Evolutionary conservation across 257 asterid genomes (phyloP), one percentile per base, ranked within the genome.

Genomic region (Jaltomata sinuosa): DNA sequence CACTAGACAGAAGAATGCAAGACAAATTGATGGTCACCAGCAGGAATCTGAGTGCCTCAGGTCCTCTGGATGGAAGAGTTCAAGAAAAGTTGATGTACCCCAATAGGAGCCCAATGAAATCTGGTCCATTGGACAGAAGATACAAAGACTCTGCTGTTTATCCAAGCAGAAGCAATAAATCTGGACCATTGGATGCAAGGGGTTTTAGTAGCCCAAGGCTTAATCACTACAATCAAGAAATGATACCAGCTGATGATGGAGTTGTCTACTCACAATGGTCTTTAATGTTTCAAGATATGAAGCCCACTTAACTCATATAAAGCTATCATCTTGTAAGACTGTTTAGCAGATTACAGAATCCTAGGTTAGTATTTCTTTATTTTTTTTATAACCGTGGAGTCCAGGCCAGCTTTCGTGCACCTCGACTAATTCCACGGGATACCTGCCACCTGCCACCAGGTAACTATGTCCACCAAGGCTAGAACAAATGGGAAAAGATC

Each of bases 271-370:
- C 98, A 8, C 90, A 89, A 2, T 95, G 98, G 98, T 94, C 98
- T 64, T 72, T 94, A 65, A 93, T 95, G 98, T 95, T 95, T 94
- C 93, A 93, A 85, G 94, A 94, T 88, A 85, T 95, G 90, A 95
- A 95, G 86, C 98, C 98, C 22, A 95, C 95, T 85, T 94, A 87
- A 25, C 47, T 49, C n/a, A 2, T 38, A 52, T 53, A 18, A 31
- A 49, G 62, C 62, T 74, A 11, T 40, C 11, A 6, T 40, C 79
- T 71, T 67, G 52, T 21, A 36, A 36, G 18, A 21, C 31, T 36
- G 14, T 14, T 31, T 12, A 8, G 38, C 69, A 61, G 72, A 64
- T 64, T 29, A 64, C 6, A 64, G 42, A 64, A 31, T 64, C 11
- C 40, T 29, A 64, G 72, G 40, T 64, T 64, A 29, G 72, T 64